phyloP scores from a whole-genome alignment of 2,329 filamentous ascomycete species.

The Colletotrichum musae region DNA sequence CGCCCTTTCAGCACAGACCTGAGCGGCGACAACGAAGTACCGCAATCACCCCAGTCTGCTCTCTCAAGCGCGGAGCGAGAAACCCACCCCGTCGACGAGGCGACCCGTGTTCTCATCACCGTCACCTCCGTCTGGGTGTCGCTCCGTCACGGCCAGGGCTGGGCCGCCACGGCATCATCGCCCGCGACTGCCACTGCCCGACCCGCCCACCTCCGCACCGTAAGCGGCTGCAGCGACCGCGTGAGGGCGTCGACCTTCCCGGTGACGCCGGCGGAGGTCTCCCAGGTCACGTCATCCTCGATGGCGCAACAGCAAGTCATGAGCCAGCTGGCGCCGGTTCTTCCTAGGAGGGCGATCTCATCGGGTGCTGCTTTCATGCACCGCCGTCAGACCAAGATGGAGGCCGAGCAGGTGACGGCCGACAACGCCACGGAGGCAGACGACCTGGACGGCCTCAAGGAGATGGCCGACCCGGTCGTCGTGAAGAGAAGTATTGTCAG shows the following conservation, averaged over 20 bases:
- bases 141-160: conserved; percentile 42
- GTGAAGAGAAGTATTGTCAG: conserved; percentile 30
- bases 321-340: neutral
- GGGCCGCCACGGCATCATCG: conserved; percentile 33
- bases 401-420: conserved; percentile 28
- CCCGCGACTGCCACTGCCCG: conserved; percentile 16
- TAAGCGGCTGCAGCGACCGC: conserved; percentile 28
- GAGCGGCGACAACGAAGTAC: conserved; percentile 36
- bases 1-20: conserved; percentile 48
- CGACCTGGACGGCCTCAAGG: conserved; percentile 25
- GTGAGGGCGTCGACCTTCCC: conserved; percentile 36
- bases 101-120: conserved; percentile 44
- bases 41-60: conserved; percentile 6
- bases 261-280: conserved; percentile 13
- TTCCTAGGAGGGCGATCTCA: conserved; percentile 43
- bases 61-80: conserved; percentile 28
- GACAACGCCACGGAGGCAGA: conserved; percentile 17
- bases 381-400: conserved; percentile 40
- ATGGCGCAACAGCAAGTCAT: conserved; percentile 25
- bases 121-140: conserved; percentile 46
- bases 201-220: conserved; percentile 20
- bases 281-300: conserved; percentile 17
- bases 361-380: conserved; percentile 46
- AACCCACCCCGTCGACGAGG: conserved; percentile 43
- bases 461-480: neutral